Evolutionary conservation across 345 rosid species (phyloP), one percentile per base, ranked within the genome.

Genomic region (Pistacia atlantica): DNA sequence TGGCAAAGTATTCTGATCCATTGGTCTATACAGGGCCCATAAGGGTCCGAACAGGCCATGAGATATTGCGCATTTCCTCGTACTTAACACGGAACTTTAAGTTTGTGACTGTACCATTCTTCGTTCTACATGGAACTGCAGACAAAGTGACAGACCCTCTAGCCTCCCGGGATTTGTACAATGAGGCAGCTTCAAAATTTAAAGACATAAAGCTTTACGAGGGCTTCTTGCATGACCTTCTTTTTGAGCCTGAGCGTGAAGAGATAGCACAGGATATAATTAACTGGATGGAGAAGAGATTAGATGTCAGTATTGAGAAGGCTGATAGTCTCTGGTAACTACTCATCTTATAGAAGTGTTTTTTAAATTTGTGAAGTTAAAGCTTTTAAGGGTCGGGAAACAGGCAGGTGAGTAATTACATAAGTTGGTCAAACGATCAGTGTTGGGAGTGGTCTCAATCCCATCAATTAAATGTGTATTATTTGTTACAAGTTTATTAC

Each of bases 21-120:
- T 82, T 96, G 84, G 99, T 96, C 77, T 96, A 96, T 79, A 96
- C 98, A 3, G 99, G 98, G 67, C 99, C 99, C 22, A 93, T 96
- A 67, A 88, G 99, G 75, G 98, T 91, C 71, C 90, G 98, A 73
- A 96, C 98, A 0, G 99, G 99, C 69, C 91, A 96, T 61, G 99
- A 96, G 78, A 96, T 96, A 81, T 58, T 96, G 59, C 93, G 97
- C 52, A 88, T 96, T 62, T 86, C 95, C 6, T 85, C 99, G 3
- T 82, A 88, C 83, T 83, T 96, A 88, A 89, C 81, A 80, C 84
- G 88, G 42, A 91, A 88, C 83, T 87, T 96, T 33, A 90, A 85
- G 78, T 86, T 90, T 8, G 80, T 94, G 52, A 91, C 87, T 0
- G 84, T 93, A 31, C 95, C 99, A 12, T 94, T 96, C 90, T 86